These are phyloP conservation scores for Adenanthera pavonina DNA, from an alignment of 306 rosid genomes.

Conservation along the genomic window DNA sequence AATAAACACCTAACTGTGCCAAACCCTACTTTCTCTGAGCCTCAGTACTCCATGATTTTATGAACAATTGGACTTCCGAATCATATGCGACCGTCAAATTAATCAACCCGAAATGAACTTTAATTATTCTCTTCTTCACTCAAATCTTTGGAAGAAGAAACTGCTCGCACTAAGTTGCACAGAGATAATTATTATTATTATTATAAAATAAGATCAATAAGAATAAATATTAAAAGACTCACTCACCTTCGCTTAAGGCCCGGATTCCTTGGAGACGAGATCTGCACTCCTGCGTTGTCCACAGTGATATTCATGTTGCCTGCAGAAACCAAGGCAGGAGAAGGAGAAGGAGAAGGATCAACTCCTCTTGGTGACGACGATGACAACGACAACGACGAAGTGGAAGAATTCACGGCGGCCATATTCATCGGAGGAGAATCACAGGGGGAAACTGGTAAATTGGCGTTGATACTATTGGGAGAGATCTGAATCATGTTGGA, in stretches of 20 bases:
- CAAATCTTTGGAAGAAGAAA: constrained; percentile 1
- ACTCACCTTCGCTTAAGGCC: constrained; percentile 72
- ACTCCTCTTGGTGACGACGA: constrained; percentile 39
- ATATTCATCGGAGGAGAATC: constrained; percentile 22
- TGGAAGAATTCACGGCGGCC: neutral
- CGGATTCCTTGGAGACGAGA: constrained; percentile 79
- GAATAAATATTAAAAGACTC: neutral
- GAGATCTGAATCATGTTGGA: constrained; percentile 78
- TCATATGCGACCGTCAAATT: neutral
- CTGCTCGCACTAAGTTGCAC: neutral
- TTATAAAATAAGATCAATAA: neutral
- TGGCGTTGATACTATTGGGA: constrained; percentile 30
- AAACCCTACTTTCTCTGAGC: constrained; percentile 38
- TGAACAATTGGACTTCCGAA: constrained; percentile 7
- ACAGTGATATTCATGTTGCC: constrained; percentile 38
- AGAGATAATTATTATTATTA: neutral
- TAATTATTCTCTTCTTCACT: constrained; percentile 13
- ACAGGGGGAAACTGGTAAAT: constrained; percentile 37
- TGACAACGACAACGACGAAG: neutral
- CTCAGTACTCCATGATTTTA: constrained; percentile 25
- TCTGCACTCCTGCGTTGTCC: constrained; percentile 64
- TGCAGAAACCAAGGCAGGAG: constrained; percentile 35
- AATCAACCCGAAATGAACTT: neutral
- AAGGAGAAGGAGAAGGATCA: constrained; percentile 31
- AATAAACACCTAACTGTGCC: constrained; percentile 33